Evolutionary conservation across 2,329 filamentous ascomycete species (phyloP).

Genomic region (Exophiala spinifera): DNA sequence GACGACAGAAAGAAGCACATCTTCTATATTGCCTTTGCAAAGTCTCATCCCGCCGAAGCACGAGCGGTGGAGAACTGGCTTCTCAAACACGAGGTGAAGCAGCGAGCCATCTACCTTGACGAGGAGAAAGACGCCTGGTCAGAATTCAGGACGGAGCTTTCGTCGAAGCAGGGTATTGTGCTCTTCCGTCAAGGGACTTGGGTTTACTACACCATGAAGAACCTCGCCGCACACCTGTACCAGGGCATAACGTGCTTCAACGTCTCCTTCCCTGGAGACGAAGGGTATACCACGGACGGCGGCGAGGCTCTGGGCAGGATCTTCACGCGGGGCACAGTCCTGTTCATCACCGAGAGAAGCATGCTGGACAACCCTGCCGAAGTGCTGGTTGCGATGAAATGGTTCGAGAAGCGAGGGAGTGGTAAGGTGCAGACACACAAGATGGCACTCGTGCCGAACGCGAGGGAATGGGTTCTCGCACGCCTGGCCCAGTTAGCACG

Average conservation of each 20-base stretch:
- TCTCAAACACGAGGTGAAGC: not conserved
- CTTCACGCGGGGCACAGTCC: constrained; percentile 18
- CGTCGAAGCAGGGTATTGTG: constrained; percentile 2
- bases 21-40: constrained; percentile 21
- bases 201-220: constrained; percentile 9
- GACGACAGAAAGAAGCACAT: not conserved
- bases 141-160: constrained; percentile 7
- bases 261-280: constrained; percentile 1
- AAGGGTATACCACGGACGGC: not conserved
- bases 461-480: constrained; percentile 10
- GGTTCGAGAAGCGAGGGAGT: constrained; percentile 12
- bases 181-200: constrained; percentile 13
- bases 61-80: constrained; percentile 14
- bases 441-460: constrained; percentile 15
- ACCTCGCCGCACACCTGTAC: not conserved
- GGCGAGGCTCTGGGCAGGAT: constrained; percentile 3
- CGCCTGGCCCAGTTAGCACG: not conserved
- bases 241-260: constrained; percentile 3
- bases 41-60: constrained; percentile 16
- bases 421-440: constrained; percentile 9
- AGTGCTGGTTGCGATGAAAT: constrained; percentile 8
- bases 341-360: constrained; percentile 20
- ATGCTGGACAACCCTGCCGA: constrained; percentile 8
- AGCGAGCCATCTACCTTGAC: constrained; percentile 13
- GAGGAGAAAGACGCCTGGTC: constrained; percentile 14